These are phyloP conservation scores for Populus tremula DNA, from an alignment of 345 rosid genomes.

Conservation along the genomic window DNA sequence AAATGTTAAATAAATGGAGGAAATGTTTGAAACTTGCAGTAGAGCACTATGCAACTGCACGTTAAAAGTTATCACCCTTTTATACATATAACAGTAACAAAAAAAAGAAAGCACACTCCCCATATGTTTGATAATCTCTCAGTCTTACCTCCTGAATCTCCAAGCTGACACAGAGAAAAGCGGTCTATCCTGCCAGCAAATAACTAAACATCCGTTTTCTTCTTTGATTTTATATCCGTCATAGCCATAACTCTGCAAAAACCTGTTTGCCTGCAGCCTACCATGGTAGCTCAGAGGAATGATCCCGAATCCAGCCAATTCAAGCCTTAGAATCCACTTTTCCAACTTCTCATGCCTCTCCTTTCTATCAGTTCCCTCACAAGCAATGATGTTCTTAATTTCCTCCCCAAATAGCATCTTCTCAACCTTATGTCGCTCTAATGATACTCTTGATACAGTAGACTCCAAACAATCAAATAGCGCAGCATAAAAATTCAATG, in stretches of 20 bases:
- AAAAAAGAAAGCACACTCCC: constrained; percentile 13
- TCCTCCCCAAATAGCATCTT: constrained; percentile 73
- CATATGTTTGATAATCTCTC: constrained; percentile 10
- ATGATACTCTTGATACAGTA: constrained; percentile 44
- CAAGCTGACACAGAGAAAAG: constrained; percentile 67
- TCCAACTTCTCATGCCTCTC: constrained; percentile 75
- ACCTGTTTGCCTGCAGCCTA: constrained; percentile 51
- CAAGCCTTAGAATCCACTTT: constrained; percentile 64
- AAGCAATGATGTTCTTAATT: constrained; percentile 64
- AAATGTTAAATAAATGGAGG: neutral
- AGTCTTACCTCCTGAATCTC: constrained; percentile 49
- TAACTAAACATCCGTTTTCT: constrained; percentile 51
- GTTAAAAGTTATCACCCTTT: constrained; percentile 31
- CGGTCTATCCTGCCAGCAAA: constrained; percentile 63
- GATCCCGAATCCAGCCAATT: constrained; percentile 54
- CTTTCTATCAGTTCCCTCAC: constrained; percentile 61
- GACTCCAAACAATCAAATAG: constrained; percentile 70
- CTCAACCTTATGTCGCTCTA: constrained; percentile 64
- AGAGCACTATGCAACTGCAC: constrained; percentile 24
- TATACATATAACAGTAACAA: constrained; percentile 26
- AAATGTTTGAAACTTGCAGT: constrained; percentile 8
- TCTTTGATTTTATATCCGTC: constrained; percentile 65
- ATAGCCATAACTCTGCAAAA: constrained; percentile 53
- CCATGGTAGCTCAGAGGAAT: constrained; percentile 64
- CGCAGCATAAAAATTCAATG: constrained; percentile 60